Base-by-base conservation (phyloP, 257 asterid genomes). In the Linaria vulgaris region DNA sequence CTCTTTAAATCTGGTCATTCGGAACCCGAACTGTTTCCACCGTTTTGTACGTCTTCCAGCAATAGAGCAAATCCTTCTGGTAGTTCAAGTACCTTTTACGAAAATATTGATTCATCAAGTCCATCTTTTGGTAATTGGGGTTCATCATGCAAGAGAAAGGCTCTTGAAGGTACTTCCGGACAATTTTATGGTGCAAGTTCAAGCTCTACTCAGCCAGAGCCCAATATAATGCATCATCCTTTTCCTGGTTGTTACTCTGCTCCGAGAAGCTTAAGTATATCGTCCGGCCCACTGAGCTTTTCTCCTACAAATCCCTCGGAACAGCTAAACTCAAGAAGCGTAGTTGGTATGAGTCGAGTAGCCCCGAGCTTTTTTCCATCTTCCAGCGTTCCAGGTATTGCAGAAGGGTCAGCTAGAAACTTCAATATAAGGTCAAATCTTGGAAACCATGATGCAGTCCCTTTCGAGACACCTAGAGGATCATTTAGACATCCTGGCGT, bases 71-170 rank as follows among this genome's bases (percentile, higher is more conserved):
- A 78, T 47, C 72, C 79, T 75, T 71, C 82, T 0, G 86, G 84
- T 37, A 70, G 74, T 66, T 79, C 89, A 31, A 73, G 78, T 56
- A 56, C 75, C 27, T 61, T 69, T 30, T 38, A 64, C 14, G 91
- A 79, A 53, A 66, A 69, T 67, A 74, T 51, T 11, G 85, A 81
- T 49, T 79, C 72, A 52, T 70, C 85, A 25, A 78, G 84, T 61
- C 75, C 90, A 46, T 80, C 91, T 72, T 73, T 79, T 23, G 76
- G 80, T 61, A 63, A 77, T 21, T 83, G 95, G 88, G 95, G 96
- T 69, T 74, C 79, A 21, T 87, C 98, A 56, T 82, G 94, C 82
- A 92, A 88, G 80, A 71, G 97, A 64, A 88, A 86, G 79, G 81
- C 90, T 55, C 77, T 87, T 27, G 98, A 92, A 83, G 91, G 88